phyloP scores from a whole-genome alignment of 2,329 filamentous ascomycete species.

The Trichoderma pleuroti region DNA sequence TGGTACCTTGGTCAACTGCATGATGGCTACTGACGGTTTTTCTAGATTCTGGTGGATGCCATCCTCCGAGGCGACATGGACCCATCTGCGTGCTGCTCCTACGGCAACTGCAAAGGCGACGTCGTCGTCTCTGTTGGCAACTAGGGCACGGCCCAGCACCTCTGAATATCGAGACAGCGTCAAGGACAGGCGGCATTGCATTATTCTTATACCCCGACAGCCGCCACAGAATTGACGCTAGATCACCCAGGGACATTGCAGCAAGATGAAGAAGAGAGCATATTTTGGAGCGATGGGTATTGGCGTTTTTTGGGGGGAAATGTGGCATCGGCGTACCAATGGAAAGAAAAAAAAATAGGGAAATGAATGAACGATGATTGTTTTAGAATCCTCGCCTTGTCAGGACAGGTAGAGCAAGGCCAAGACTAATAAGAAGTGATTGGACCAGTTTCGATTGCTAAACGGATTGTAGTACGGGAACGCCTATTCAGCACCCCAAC shows the following conservation, averaged over 20 bases:
- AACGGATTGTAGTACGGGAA: not conserved
- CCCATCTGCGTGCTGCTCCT: constrained; percentile 52
- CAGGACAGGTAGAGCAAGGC: not conserved
- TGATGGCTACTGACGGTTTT: not conserved
- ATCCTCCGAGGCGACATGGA: constrained; percentile 48
- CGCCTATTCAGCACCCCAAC: not conserved
- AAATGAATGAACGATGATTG: not conserved
- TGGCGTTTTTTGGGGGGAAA: constrained; percentile 17
- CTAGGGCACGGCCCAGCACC: constrained; percentile 7
- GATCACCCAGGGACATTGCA: not conserved
- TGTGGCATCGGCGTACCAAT: not conserved
- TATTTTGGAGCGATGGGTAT: not conserved
- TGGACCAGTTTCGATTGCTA: not conserved
- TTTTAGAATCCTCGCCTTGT: not conserved
- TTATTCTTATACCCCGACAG: not conserved
- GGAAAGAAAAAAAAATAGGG: not conserved
- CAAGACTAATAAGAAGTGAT: not conserved
- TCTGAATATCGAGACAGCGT: not conserved
- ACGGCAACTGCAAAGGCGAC: constrained; percentile 49
- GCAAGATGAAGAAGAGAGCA: not conserved
- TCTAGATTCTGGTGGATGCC: constrained; percentile 35
- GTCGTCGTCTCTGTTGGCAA: constrained; percentile 46
- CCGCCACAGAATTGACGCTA: not conserved
- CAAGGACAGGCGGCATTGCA: not conserved
- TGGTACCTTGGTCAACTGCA: not conserved